Conservation (phyloP, 169 alveolate species). For the Ichthyophthirius multifiliis region DNA sequence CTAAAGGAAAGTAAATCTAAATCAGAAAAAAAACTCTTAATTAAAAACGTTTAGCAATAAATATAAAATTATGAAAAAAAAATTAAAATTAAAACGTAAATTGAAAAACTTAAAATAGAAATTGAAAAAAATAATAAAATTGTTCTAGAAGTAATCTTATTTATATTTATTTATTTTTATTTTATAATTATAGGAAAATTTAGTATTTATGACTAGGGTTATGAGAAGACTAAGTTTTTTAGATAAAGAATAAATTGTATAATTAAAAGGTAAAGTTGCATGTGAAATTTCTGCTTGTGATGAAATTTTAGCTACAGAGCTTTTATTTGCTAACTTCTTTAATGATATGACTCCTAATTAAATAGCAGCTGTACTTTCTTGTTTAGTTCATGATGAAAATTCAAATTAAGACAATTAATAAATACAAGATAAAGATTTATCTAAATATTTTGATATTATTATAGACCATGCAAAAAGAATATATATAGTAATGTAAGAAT, state of each 20-base stretch:
- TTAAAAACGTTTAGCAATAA: not conserved
- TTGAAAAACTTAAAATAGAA: constrained; percentile 31
- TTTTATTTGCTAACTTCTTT: constrained; percentile 91
- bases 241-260: constrained; percentile 91
- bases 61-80: constrained; percentile 28
- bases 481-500: constrained; percentile 70
- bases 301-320: constrained; percentile 96
- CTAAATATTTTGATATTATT: constrained; percentile 48
- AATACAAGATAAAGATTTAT: constrained; percentile 32
- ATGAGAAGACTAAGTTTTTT: constrained; percentile 90
- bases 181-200: constrained; percentile 63
- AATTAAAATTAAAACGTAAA: constrained; percentile 8
- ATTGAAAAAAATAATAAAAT: constrained; percentile 40
- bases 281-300: constrained; percentile 98
- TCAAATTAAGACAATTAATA: constrained; percentile 51
- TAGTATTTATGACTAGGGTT: constrained; percentile 93
- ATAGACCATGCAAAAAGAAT: constrained; percentile 71
- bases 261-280: constrained; percentile 95
- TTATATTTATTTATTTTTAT: not conserved
- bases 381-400: constrained; percentile 93
- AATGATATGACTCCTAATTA: constrained; percentile 90
- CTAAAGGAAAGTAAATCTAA: constrained; percentile 17
- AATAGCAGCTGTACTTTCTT: constrained; percentile 93
- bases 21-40: not conserved
- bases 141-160: constrained; percentile 22